Conservation (phyloP, 2,329 filamentous ascomycete species). For the Cladosporium oxysporum region DNA sequence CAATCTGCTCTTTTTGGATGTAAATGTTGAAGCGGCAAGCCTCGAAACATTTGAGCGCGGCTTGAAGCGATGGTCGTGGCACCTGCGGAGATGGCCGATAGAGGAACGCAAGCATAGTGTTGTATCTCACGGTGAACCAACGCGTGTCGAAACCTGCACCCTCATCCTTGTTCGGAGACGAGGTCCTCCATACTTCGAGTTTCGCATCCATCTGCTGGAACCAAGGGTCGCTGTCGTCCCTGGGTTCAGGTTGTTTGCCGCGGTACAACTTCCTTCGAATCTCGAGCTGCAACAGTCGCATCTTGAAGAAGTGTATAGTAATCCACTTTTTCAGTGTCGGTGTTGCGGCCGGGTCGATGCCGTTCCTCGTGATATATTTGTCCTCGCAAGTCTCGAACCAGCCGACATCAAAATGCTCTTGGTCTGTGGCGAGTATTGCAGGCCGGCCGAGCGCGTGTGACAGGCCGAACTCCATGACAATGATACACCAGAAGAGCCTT, state of each 20-base stretch:
- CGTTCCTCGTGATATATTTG: slow-evolving; percentile 74
- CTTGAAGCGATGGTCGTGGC: slow-evolving; percentile 76
- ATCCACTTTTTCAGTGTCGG: slow-evolving; percentile 81
- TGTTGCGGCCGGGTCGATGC: slow-evolving; percentile 65
- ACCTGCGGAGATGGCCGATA: slow-evolving; percentile 92
- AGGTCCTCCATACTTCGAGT: slow-evolving; percentile 76
- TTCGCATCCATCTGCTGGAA: slow-evolving; percentile 77
- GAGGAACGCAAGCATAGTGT: slow-evolving; percentile 85
- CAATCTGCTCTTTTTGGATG: slow-evolving; percentile 77
- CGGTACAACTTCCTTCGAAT: slow-evolving; percentile 85
- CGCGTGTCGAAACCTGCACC: slow-evolving; percentile 69
- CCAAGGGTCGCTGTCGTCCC: slow-evolving; percentile 82
- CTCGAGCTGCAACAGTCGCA: slow-evolving; percentile 84
- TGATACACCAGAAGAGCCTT: slow-evolving; percentile 82
- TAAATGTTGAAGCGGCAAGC: slow-evolving; percentile 80
- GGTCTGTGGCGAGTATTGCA: slow-evolving; percentile 76
- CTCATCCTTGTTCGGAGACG: slow-evolving; percentile 70
- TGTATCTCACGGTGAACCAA: slow-evolving; percentile 68
- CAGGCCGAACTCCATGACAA: slow-evolving; percentile 85
- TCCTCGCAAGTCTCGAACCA: slow-evolving; percentile 86
- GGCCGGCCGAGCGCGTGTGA: slow-evolving; percentile 86
- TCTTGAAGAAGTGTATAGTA: slow-evolving; percentile 89
- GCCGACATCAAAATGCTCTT: slow-evolving; percentile 80
- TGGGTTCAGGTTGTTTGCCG: slow-evolving; percentile 74
- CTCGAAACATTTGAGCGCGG: slow-evolving; percentile 79